A percentile compares a stretch with the other conserved stretches of the same genome.
These are phyloP conservation scores for Musa itinerans DNA, from an alignment of 176 grass and related monocot genomes.

Conservation along the genomic window DNA sequence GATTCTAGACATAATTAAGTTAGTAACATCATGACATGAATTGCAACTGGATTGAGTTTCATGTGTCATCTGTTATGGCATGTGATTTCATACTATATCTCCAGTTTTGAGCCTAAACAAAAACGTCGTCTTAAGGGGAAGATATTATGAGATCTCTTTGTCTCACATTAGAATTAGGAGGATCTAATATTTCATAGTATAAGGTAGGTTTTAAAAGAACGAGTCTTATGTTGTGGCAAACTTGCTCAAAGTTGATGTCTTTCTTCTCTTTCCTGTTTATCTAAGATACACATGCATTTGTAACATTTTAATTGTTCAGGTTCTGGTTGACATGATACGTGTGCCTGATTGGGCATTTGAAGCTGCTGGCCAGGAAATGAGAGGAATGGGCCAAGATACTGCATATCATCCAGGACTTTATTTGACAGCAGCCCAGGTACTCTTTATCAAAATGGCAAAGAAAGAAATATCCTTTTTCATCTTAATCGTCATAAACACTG, in stretches of 20 bases:
- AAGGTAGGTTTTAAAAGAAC: too few relatives aligned
- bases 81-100: too few relatives aligned
- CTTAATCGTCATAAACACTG: background rate
- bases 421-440: constrained; percentile 83
- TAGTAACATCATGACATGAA: too few relatives aligned
- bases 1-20: too few relatives aligned
- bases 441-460: background rate
- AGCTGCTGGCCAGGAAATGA: constrained; percentile 79
- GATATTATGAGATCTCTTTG: too few relatives aligned
- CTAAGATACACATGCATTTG: constrained; percentile 15
- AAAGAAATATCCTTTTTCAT: background rate
- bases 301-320: constrained; percentile 30
- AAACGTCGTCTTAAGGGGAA: too few relatives aligned
- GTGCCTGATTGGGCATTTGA: constrained; percentile 98
- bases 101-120: too few relatives aligned
- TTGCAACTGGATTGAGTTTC: too few relatives aligned
- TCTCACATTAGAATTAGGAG: too few relatives aligned
- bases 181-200: too few relatives aligned
- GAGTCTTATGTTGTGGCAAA: too few relatives aligned
- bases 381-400: constrained; percentile 90
- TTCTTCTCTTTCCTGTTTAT: background rate
- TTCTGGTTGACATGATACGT: constrained; percentile 93
- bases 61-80: too few relatives aligned
- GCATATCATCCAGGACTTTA: constrained; percentile 96
- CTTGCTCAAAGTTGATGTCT: background rate